Base-by-base conservation (phyloP, 768 basidiomycete genomes). In the Leucogyrophana mollusca region DNA sequence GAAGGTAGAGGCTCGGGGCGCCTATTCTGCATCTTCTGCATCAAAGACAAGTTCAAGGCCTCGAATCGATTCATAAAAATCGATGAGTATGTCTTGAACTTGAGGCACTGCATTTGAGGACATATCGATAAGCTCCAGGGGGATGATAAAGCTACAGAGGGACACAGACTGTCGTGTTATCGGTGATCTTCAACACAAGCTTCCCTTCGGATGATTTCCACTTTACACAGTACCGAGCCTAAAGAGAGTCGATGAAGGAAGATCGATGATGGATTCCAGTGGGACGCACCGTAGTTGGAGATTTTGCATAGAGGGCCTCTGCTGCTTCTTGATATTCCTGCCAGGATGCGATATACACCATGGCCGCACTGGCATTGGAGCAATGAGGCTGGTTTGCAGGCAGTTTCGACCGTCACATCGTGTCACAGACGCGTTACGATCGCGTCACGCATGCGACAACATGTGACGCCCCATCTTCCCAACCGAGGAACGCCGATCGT, bases 21-120 rank as follows among this genome's bases (percentile, higher is more conserved):
- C 13, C 61, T 74, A 58, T 93, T 91, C 60, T 83, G 87, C 85
- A 93, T 92, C 69, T 87, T 88, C 57, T 85, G 79, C 74, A 92
- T 87, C 43, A 96, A 73, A 6, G 87, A 82, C 34, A 88, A 77
- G 61, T 95, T 96, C 50, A 98, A 77, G 6, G 85, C 78, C 67
- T 97, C 94, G 70, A 98, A 97, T 55, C 94, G 88, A 75, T 97
- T 96, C 53, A 98, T 84, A 69, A 91, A 92, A 61, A 95, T 85
- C 41, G 90, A 91, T 3, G 94, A 96, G 56, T 86, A 84, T 2
- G 94, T 95, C 67, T 94, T 93, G 76, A 95, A 97, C 67, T 94
- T 96, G 56, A 97, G 76, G 65, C 93, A 95, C 95, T 98, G 62
- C 5, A 37, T 44, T 20, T 4, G 21, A 36, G 9, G 16, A 42